These are phyloP conservation scores for Dispira parvispora DNA, from an alignment of 192 early-diverging fungal genomes.

Conservation along the genomic window DNA sequence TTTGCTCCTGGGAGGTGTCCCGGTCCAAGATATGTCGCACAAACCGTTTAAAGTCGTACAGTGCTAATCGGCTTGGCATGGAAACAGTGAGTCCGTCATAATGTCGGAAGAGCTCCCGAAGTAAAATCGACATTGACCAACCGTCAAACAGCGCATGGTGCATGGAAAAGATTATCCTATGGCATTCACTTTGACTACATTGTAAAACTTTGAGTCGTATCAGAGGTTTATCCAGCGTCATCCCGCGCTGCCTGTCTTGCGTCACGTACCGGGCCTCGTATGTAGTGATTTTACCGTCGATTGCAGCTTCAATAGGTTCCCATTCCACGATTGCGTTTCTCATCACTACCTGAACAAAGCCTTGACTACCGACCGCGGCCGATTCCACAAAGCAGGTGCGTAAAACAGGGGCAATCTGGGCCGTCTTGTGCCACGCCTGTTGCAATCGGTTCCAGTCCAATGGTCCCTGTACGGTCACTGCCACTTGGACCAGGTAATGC, in stretches of 20 bases:
- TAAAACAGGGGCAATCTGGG: background rate
- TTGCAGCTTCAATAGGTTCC: background rate
- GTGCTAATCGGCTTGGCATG: background rate
- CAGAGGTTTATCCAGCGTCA: background rate
- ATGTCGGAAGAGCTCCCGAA: background rate
- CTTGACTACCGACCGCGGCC: background rate
- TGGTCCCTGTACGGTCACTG: background rate
- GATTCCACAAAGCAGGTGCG: conserved; percentile 1
- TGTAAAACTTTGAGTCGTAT: background rate
- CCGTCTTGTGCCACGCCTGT: background rate
- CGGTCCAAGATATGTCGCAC: background rate
- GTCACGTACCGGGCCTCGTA: background rate
- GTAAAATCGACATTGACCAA: conserved; percentile 1
- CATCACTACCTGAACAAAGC: conserved; percentile 1
- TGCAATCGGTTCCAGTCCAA: background rate
- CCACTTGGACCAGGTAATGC: background rate
- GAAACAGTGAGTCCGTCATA: background rate
- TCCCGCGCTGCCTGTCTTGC: background rate
- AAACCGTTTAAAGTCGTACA: background rate
- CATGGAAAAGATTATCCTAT: background rate
- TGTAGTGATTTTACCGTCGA: background rate
- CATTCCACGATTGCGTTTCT: background rate
- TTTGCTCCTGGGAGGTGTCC: background rate
- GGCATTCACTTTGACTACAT: too few species aligned
- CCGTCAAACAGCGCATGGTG: conserved; percentile 9